Evolutionary conservation across 768 basidiomycete species (phyloP).

Genomic region (Mycena venus): DNA sequence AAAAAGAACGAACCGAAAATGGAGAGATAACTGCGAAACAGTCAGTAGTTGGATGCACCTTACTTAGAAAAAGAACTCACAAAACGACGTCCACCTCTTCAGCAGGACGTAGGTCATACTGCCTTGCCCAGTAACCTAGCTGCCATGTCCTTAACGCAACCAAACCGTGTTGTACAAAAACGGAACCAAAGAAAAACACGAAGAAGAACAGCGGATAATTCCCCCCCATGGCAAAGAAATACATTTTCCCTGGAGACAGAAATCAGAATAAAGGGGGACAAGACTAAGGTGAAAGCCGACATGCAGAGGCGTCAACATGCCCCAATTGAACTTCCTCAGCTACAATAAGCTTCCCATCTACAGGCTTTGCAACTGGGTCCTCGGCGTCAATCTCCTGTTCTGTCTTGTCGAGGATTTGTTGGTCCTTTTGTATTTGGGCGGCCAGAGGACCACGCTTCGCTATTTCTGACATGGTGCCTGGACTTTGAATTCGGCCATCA

Average conservation of each 20-base stretch:
- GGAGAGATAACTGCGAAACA: neutral
- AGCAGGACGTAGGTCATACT: slow-evolving; percentile 22
- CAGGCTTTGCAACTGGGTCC: slow-evolving; percentile 31
- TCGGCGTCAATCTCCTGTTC: slow-evolving; percentile 37
- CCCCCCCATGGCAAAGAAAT: slow-evolving; percentile 30
- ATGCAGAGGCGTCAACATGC: slow-evolving; percentile 60
- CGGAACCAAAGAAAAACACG: slow-evolving; percentile 20
- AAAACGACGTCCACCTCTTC: slow-evolving; percentile 19
- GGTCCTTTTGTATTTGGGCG: slow-evolving; percentile 52
- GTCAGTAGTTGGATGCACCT: neutral
- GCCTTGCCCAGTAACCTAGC: slow-evolving; percentile 31
- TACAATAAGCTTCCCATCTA: slow-evolving; percentile 69
- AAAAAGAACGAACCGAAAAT: neutral
- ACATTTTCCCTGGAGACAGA: slow-evolving; percentile 48
- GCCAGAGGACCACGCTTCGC: slow-evolving; percentile 50
- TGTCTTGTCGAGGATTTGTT: slow-evolving; percentile 32
- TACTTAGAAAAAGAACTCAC: neutral
- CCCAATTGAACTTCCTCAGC: slow-evolving; percentile 71
- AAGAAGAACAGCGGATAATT: slow-evolving; percentile 33
- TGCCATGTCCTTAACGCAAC: slow-evolving; percentile 25
- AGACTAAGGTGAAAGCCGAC: neutral
- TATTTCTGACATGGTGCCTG: slow-evolving; percentile 57
- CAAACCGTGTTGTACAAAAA: slow-evolving; percentile 18
- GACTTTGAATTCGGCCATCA: slow-evolving; percentile 57
- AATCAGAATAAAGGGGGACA: neutral